phyloP scores from a whole-genome alignment of 257 asterid species.

The Haberlea rhodopensis region DNA sequence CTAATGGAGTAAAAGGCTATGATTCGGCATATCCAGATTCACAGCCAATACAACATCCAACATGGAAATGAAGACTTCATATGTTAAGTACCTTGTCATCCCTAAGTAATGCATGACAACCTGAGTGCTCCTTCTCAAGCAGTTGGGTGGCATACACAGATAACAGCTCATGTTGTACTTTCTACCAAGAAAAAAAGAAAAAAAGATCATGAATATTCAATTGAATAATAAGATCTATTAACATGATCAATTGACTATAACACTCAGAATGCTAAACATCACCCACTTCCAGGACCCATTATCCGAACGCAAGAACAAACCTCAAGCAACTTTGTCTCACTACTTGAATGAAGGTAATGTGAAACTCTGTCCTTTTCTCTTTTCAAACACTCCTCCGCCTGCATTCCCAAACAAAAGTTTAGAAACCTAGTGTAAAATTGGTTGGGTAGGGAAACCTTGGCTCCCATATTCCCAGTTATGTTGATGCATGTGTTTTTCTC shows the following conservation, averaged over 20 bases:
- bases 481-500: neutral
- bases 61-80: conserved; percentile 11
- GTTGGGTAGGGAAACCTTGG: neutral
- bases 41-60: conserved; percentile 12
- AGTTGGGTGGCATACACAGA: conserved; percentile 91
- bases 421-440: conserved; percentile 13
- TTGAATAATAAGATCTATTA: neutral
- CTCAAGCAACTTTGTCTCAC: conserved; percentile 96
- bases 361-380: conserved; percentile 87
- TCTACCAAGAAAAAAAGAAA: conserved; percentile 42
- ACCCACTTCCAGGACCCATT: conserved; percentile 10
- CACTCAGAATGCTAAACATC: conserved; percentile 15
- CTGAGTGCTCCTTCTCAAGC: conserved; percentile 97
- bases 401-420: conserved; percentile 25
- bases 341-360: conserved; percentile 93
- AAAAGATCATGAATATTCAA: neutral
- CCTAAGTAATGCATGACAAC: conserved; percentile 90
- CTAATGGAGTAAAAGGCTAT: conserved; percentile 34
- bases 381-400: conserved; percentile 92
- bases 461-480: conserved; percentile 3
- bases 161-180: conserved; percentile 85
- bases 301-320: conserved; percentile 47
- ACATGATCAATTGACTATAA: neutral
- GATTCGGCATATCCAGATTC: conserved; percentile 19
- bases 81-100: conserved; percentile 77